A percentile compares a stretch with the other conserved stretches of the same genome.
Evolutionary conservation across 306 rosid species (phyloP).

Genomic region (Vicia faba): DNA sequence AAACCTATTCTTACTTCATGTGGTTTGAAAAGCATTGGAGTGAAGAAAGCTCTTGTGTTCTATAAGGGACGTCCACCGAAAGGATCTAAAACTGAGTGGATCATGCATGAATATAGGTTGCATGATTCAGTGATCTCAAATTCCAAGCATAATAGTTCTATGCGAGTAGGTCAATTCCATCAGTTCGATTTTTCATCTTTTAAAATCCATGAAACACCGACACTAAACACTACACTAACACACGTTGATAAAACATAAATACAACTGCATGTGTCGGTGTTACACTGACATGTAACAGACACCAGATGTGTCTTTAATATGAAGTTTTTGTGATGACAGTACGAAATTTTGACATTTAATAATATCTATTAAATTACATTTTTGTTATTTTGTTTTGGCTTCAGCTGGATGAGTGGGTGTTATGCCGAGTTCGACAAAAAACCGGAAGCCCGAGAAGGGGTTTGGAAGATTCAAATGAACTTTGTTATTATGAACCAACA

Average conservation of each 20-base stretch:
- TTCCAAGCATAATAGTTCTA: conserved; percentile 45
- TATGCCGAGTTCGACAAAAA: conserved; percentile 63
- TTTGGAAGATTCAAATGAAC: conserved; percentile 48
- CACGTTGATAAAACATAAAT: background rate
- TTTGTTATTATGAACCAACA: conserved; percentile 40
- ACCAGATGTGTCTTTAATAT: background rate
- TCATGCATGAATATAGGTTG: conserved; percentile 77
- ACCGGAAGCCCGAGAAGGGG: conserved; percentile 42
- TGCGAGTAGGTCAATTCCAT: conserved; percentile 63
- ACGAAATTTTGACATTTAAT: no score
- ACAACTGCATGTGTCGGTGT: background rate
- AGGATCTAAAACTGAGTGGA: conserved; percentile 76
- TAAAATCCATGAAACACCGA: background rate
- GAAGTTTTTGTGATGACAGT: background rate
- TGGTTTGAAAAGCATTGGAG: conserved; percentile 66
- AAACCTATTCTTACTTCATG: conserved; percentile 62
- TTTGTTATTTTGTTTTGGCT: conserved; percentile 7
- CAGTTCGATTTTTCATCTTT: conserved; percentile 6
- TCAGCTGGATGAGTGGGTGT: conserved; percentile 82
- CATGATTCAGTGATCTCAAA: conserved; percentile 53
- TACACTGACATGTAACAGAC: background rate
- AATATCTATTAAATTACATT: no score
- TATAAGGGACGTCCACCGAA: conserved; percentile 74
- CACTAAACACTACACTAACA: background rate
- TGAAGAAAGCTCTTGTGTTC: conserved; percentile 78